phyloP scores from a whole-genome alignment of 192 early-diverging fungal genomes.

The Linnemannia zychae region DNA sequence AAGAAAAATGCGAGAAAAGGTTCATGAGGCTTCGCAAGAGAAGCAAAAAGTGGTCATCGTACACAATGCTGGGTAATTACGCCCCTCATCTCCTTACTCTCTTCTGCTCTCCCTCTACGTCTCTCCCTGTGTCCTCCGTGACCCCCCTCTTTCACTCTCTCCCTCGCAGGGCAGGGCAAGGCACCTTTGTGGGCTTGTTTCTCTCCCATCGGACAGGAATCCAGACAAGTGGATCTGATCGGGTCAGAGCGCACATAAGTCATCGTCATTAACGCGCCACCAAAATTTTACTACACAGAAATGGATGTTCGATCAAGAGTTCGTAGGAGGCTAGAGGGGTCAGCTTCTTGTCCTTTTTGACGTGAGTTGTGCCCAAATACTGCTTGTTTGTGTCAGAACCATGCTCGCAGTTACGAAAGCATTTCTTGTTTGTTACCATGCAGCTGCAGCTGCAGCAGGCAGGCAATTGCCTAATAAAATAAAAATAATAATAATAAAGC shows the following conservation, averaged over 20 bases:
- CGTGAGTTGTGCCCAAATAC: too few species aligned
- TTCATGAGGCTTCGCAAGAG: not conserved
- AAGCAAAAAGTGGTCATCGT: not conserved
- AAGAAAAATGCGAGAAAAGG: not conserved
- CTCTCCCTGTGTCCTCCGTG: not conserved
- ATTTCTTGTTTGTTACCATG: too few species aligned
- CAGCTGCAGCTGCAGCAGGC: too few species aligned
- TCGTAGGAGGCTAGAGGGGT: too few species aligned
- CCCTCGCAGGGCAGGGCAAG: too few species aligned
- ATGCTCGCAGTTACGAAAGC: too few species aligned
- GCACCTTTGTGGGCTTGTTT: not conserved
- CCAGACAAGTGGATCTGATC: not conserved
- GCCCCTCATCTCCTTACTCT: not conserved
- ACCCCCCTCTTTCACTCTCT: not conserved
- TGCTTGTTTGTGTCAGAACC: too few species aligned
- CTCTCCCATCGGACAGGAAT: not conserved
- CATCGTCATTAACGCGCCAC: not conserved
- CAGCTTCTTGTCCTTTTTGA: too few species aligned
- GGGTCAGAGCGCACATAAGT: not conserved
- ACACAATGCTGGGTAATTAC: not conserved
- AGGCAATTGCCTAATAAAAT: too few species aligned
- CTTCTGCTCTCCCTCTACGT: not conserved
- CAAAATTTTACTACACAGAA: not conserved
- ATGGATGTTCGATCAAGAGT: too few species aligned
- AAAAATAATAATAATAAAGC: too few species aligned